These are phyloP conservation scores for Cephaloascus fragrans DNA, from an alignment of 805 yeast genomes.

Conservation along the genomic window DNA sequence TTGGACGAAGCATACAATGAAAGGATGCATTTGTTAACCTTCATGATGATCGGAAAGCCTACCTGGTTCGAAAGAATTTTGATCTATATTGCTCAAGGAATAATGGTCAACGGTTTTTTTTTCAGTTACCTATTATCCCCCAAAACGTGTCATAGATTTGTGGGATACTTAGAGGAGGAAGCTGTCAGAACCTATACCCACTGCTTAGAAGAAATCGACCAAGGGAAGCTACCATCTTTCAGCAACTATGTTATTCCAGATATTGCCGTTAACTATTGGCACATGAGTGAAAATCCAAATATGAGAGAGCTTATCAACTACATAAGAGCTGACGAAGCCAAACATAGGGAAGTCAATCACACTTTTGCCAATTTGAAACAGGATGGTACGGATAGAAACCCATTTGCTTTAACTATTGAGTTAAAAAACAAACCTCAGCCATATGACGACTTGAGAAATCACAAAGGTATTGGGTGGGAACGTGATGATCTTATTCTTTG, in stretches of 20 bases:
- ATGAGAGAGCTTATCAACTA: conserved; percentile 51
- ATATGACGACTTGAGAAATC: conserved; percentile 19
- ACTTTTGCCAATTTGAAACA: conserved; percentile 58
- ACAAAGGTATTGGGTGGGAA: conserved; percentile 30
- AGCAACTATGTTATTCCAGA: conserved; percentile 37
- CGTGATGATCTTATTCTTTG: too few species aligned
- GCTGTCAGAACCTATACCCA: conserved; percentile 64
- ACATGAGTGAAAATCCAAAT: conserved; percentile 39
- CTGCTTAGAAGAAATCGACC: conserved; percentile 42
- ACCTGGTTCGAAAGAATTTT: conserved; percentile 43
- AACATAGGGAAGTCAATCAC: conserved; percentile 73
- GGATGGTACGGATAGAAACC: conserved; percentile 47
- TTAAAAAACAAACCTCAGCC: conserved; percentile 26
- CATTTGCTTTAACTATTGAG: conserved; percentile 43
- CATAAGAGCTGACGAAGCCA: conserved; percentile 69
- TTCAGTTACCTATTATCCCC: conserved; percentile 49
- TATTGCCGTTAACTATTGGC: conserved; percentile 59
- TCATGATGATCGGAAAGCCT: conserved; percentile 56
- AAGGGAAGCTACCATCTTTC: conserved; percentile 40
- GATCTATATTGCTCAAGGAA: conserved; percentile 58
- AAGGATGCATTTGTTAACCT: conserved; percentile 66
- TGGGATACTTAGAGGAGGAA: conserved; percentile 71
- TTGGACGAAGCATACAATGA: conserved; percentile 73
- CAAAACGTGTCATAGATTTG: conserved; percentile 61
- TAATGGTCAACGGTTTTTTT: conserved; percentile 60